Evolutionary conservation across 805 yeast genomes (phyloP).

Genomic region (Saturnispora saitoi): DNA sequence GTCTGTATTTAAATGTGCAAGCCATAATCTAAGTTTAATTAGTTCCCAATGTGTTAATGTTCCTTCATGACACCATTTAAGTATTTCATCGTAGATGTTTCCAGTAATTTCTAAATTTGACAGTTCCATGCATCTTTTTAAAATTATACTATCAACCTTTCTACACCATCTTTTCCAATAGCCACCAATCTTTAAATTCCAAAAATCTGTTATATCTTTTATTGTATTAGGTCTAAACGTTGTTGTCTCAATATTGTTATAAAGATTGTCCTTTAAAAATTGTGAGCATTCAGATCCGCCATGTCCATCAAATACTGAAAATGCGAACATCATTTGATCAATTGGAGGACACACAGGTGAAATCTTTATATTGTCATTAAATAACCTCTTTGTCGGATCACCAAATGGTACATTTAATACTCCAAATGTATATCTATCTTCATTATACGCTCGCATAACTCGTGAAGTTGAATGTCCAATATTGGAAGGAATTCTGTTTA

Average conservation of each 20-base stretch:
- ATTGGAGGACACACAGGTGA: slow-evolving; percentile 8
- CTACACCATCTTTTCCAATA: slow-evolving; percentile 79
- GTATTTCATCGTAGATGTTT: slow-evolving; percentile 1
- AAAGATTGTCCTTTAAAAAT: slow-evolving; percentile 48
- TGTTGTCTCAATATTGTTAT: slow-evolving; percentile 40
- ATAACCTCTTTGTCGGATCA: slow-evolving; percentile 2
- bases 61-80: slow-evolving; percentile 7
- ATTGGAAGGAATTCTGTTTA: slow-evolving; percentile 58
- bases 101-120: neutral
- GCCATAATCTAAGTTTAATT: slow-evolving; percentile 48
- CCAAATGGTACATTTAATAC: slow-evolving; percentile 23
- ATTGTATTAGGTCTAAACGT: slow-evolving; percentile 28
- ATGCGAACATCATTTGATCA: slow-evolving; percentile 44
- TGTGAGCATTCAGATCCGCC: slow-evolving; percentile 76
- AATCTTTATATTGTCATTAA: slow-evolving; percentile 12
- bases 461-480: slow-evolving; percentile 76
- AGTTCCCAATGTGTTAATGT: slow-evolving; percentile 38
- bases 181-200: slow-evolving; percentile 56
- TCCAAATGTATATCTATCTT: slow-evolving; percentile 67
- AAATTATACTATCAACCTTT: slow-evolving; percentile 20
- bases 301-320: slow-evolving; percentile 87
- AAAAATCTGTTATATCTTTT: slow-evolving; percentile 41
- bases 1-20: slow-evolving; percentile 61
- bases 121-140: slow-evolving; percentile 1
- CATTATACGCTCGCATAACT: slow-evolving; percentile 69